Percentiles rank a stretch among this genome's conserved stretches.
Conservation (phyloP, 2,329 filamentous ascomycete species). For the Colletotrichum tropicicola region DNA sequence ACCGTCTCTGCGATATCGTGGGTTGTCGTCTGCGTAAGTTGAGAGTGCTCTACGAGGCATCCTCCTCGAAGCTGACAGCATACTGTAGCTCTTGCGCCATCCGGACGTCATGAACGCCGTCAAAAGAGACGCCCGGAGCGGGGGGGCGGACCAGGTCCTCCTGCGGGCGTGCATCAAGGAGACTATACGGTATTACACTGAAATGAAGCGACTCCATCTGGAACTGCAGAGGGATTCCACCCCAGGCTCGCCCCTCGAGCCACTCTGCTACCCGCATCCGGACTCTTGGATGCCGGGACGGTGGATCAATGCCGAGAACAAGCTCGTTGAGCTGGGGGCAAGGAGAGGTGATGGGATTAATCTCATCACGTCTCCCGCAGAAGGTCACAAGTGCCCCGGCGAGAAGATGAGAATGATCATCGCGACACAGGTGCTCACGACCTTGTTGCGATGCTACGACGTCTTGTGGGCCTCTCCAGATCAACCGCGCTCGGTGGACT, state of each 20-base stretch:
- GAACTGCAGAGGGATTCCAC: background rate
- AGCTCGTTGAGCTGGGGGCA: slow-evolving; percentile 11
- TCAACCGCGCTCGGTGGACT: slow-evolving; percentile 1
- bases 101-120: slow-evolving; percentile 30
- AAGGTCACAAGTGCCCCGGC: slow-evolving; percentile 14
- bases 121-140: slow-evolving; percentile 27
- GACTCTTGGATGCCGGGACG: slow-evolving; percentile 31
- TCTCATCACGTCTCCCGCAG: background rate
- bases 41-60: background rate
- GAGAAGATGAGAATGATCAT: slow-evolving; percentile 29
- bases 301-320: slow-evolving; percentile 31
- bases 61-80: background rate
- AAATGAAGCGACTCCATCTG: background rate
- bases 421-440: slow-evolving; percentile 14
- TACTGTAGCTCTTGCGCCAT: slow-evolving; percentile 27
- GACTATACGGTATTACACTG: slow-evolving; percentile 30
- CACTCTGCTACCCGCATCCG: slow-evolving; percentile 1
- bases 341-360: background rate
- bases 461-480: slow-evolving; percentile 23
- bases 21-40: slow-evolving; percentile 31
- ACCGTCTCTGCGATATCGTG: slow-evolving; percentile 27
- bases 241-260: background rate
- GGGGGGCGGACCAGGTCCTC: slow-evolving; percentile 8
- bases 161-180: slow-evolving; percentile 33
- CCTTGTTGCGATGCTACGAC: slow-evolving; percentile 31